phyloP scores from a whole-genome alignment of 352 stramenopile genomes.

The Pythium phragmiticola region DNA sequence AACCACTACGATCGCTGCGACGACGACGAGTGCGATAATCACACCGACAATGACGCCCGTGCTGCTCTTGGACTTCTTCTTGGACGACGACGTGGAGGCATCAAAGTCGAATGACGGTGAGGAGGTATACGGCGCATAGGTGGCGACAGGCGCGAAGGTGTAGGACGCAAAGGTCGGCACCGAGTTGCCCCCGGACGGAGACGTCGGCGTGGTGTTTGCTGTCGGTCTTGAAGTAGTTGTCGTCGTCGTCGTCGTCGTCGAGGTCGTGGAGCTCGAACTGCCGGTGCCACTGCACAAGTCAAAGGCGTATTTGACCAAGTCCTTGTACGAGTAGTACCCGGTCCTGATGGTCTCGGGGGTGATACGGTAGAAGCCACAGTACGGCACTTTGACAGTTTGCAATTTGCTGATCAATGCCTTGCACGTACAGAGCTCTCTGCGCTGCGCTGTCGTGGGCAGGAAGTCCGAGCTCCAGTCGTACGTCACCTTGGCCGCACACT shows the following conservation, averaged over 20 bases:
- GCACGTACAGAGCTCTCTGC: slow-evolving; percentile 1
- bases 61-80: slow-evolving; percentile 3
- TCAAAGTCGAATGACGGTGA: slow-evolving; percentile 1
- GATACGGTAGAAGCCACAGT: slow-evolving; percentile 4
- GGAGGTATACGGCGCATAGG: not conserved
- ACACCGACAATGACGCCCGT: not conserved
- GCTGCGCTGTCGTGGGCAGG: not conserved
- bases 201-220: not conserved
- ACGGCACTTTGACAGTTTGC: not conserved
- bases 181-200: not conserved
- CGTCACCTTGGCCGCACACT: not conserved
- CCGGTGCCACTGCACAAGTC: not conserved
- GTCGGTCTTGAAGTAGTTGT: not conserved
- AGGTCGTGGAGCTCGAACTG: not conserved
- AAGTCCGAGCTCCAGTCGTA: slow-evolving; percentile 4
- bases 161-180: slow-evolving; percentile 1
- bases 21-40: not conserved
- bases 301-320: not conserved
- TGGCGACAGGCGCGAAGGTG: not conserved
- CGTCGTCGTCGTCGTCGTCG: not conserved
- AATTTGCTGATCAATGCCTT: slow-evolving; percentile 1
- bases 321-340: slow-evolving; percentile 8
- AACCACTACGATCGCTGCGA: not conserved
- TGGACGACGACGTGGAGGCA: slow-evolving; percentile 8
- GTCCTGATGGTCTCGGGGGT: not conserved